Evolutionary conservation across 2,329 filamentous ascomycete species (phyloP), one percentile per base, ranked within the genome.

Genomic region (Chrysosporium keratinophilum): DNA sequence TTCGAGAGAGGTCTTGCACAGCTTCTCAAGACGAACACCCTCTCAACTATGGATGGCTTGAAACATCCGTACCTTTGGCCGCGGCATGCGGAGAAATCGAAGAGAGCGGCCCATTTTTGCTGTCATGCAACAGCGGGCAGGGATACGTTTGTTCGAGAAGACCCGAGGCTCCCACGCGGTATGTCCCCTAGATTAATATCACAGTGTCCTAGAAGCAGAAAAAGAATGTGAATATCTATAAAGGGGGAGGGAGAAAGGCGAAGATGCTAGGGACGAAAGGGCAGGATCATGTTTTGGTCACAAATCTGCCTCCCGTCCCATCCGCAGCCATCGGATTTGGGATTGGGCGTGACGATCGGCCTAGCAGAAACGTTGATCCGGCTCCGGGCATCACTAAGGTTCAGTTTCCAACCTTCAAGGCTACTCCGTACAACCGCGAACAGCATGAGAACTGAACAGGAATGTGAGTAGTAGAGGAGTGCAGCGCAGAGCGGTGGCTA

Each of bases 11-110:
- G 41, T 17, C 40, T 20, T 14, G 5, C 12, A 19, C 34, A 14
- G 17, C 34, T 20, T 5, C 20, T 7, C 20, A 19, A 12, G 4
- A 37, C 33, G 40, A 2, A 20, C 28, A 37, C 12, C 15, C 15
- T 19, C 12, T 17, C 10, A 50, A 49, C 5, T 28, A 9, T 11
- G 28, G 20, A 52, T 42, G 14, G 37, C 46, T 47, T n/a, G 37
- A 56, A 50, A 41, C n/a, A 56, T 60, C 63, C 56, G 3, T 67
- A 74, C 74, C 69, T 75, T 67, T 63, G 74, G 74, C 68, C 74
- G 72, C 66, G 72, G 74, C 58, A 75, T 69, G 69, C 74, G 74
- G 66, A 75, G 62, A 57, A 72, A 67, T 55, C 72, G 72, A 40
- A 53, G 40, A 61, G 64, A 62, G 50, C 69, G 64, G 56, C 69